Evolutionary conservation across 441 rosid species (phyloP), one percentile per base, ranked within the genome.

Genomic region (Monsonia emarginata): DNA sequence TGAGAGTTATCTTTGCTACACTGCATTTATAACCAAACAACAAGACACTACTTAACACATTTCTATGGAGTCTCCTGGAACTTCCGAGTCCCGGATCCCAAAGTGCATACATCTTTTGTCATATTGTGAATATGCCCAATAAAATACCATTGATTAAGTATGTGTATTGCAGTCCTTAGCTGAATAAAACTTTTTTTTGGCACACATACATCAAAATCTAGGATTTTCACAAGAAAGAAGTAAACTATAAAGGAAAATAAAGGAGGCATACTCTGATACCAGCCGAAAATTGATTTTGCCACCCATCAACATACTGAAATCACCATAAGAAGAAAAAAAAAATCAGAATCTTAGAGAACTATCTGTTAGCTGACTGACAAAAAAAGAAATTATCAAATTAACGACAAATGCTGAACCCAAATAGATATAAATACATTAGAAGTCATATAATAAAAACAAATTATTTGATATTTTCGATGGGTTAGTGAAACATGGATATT

Each of bases 261-360:
- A 66, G 30, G 34, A 69, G 9, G 42, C 78, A 65, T 81, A 92
- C 98, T 94, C 72, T 85, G 61, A 92, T 81, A 68, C 97, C 97
- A 68, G 94, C 86, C 48, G 79, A 83, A 77, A 86, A 80, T 63
- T 90, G 98, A 75, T 78, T 80, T 79, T 80, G 85, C 98, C 94
- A 92, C 57, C 82, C 84, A 77, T 92, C 89, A 42, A 74, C 81
- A 66, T 83, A 78, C 96, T 92, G 89, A 73, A 76, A 27, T 61
- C 52, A 63, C 62, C 61, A 61, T 24, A 36, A 36, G 26, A 21
- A 64, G 63, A 61, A 10, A 36, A 30, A 42, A 59, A n/a, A 2
- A 21, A 52, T 52, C 28, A 22, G 59, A 52, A 13, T 21, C 14
- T 10, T 36, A 10, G 14, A 8, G 13, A 52, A 21, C 28, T 52